Evolutionary conservation across 805 yeast genomes (phyloP), one percentile per base, ranked within the genome.

Genomic region (Pichia cabralensis): DNA sequence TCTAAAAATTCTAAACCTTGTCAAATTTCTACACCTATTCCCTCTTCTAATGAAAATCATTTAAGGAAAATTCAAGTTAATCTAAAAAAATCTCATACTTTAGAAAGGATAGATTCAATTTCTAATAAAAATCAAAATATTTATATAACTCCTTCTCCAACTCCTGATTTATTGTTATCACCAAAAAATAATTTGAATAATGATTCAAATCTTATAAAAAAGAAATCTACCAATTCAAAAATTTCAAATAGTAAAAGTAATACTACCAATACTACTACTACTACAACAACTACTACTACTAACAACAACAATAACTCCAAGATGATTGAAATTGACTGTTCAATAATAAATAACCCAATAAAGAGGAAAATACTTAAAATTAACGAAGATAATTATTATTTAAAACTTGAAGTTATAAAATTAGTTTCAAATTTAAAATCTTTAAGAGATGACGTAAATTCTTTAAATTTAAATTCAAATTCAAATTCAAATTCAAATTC

Each of bases 361-460:
- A 67, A 64, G 33, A 55, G 50, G 20, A 63, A 65, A 15, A 55
- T 67, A n/a, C 38, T 58, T 30, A 58, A 58, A 31, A 60, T 66
- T 31, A 64, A 63, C 37, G 65, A 64, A 40, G 73, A 67, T 39
- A 67, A 67, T 42, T 60, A 62, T 40, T 52, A 53, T 28, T 43
- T 67, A 27, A 67, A 66, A 47, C 41, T 59, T 23, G 67, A 67
- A 41, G 61, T 67, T 6, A 62, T 67, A 10, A 62, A 58, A 36
- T 50, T 67, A 7, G 71, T 67, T 4, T 54, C 65, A 9, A 67
- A 64, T 41, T 50, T 67, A 46, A 66, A 65, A 40, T 39, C 47
- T 13, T 38, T 66, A 25, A 56, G 62, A 32, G 31, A 38, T 18
- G 33, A 40, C n/a, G 31, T 20, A n/a, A n/a, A n/a, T n/a, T n/a